phyloP scores from a whole-genome alignment of 352 stramenopile species.

The Phytophthora meadii region DNA sequence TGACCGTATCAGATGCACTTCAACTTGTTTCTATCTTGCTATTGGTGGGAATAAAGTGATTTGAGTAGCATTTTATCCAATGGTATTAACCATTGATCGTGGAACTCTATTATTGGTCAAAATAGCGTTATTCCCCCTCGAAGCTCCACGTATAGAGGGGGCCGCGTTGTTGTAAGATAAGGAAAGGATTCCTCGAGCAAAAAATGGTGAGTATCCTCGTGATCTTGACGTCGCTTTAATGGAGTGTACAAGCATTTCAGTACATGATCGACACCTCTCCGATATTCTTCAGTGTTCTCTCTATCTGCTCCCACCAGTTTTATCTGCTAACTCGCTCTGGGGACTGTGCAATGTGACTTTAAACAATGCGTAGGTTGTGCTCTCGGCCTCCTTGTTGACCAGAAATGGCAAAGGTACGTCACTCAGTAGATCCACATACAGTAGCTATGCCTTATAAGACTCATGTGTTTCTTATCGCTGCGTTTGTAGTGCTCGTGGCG shows the following conservation, averaged over 20 bases:
- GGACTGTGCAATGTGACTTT: constrained; percentile 18
- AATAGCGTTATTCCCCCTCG: constrained; percentile 3
- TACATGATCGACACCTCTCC: not conserved
- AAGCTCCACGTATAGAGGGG: constrained; percentile 46
- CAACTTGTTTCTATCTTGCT: constrained; percentile 16
- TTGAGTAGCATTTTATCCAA: constrained; percentile 15
- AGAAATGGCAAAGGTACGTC: constrained; percentile 93
- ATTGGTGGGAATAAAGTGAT: constrained; percentile 8
- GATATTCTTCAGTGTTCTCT: not conserved
- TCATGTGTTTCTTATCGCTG: constrained; percentile 8
- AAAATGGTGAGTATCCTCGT: constrained; percentile 34
- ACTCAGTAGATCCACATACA: not conserved
- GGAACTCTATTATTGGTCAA: constrained; percentile 24
- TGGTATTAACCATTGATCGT: not conserved
- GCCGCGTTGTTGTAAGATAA: constrained; percentile 32
- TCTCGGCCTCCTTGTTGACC: constrained; percentile 95
- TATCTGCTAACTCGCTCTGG: constrained; percentile 24
- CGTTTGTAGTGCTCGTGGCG: constrained; percentile 90
- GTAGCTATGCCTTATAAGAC: not conserved
- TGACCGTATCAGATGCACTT: constrained; percentile 12
- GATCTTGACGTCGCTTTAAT: constrained; percentile 1
- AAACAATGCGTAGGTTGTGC: constrained; percentile 87
- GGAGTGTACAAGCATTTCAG: not conserved
- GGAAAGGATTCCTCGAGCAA: constrained; percentile 39
- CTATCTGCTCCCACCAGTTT: not conserved